Percentiles rank a stretch among this genome's conserved stretches.
phyloP scores from a whole-genome alignment of 257 asterid species.

The Nyctanthes arbortristis region DNA sequence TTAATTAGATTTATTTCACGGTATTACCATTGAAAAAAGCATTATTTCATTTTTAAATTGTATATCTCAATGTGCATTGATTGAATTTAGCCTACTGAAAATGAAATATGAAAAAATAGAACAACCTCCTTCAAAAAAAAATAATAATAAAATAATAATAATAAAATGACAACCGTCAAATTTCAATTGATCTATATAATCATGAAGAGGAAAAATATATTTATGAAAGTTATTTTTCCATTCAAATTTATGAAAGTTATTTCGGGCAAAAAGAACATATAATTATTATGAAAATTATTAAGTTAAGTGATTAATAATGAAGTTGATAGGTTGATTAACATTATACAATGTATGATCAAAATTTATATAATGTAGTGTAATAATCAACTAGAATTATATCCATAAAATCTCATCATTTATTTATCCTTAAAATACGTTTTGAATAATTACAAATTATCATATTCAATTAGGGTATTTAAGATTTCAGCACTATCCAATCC shows the following conservation, averaged over 20 bases:
- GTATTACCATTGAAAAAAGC: no score
- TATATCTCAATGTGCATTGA: no score
- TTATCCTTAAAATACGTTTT: not conserved
- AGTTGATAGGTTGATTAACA: not conserved
- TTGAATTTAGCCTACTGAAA: no score
- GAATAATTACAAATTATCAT: not conserved
- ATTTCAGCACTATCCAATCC: not conserved
- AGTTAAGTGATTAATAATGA: slow-evolving; percentile 2
- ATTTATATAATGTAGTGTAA: not conserved
- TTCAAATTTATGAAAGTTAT: not conserved
- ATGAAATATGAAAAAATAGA: no score
- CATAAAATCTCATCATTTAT: not conserved
- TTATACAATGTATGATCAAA: not conserved
- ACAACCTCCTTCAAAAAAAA: no score
- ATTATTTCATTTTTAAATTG: no score
- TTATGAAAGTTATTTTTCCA: no score
- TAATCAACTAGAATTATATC: not conserved
- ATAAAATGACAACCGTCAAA: not conserved
- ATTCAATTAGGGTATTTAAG: slow-evolving; percentile 12
- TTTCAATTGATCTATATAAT: not conserved
- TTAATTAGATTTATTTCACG: no score
- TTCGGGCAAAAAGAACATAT: not conserved
- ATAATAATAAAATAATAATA: no score
- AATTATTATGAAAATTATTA: not conserved
- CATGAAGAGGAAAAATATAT: not conserved